Evolutionary conservation across 2,329 filamentous ascomycete species (phyloP).

Genomic region (Fusarium sp.): DNA sequence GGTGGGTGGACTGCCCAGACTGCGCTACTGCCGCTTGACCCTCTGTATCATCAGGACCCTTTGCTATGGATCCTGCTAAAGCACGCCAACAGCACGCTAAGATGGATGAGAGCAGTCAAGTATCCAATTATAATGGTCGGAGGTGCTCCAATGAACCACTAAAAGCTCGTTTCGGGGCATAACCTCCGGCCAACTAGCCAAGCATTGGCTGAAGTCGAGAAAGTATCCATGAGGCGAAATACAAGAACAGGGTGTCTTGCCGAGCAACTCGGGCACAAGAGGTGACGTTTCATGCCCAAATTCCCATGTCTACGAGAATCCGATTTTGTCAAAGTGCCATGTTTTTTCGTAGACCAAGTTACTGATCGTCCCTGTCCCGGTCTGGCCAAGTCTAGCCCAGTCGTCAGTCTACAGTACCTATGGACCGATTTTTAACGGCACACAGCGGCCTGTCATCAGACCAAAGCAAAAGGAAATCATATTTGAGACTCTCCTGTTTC

Average conservation of each 20-base stretch:
- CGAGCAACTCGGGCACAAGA: conserved; percentile 21
- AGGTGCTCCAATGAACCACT: conserved; percentile 1
- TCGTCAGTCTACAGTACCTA: neutral
- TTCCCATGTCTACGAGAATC: conserved; percentile 38
- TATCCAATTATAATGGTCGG: conserved; percentile 11
- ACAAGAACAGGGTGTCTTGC: conserved; percentile 23
- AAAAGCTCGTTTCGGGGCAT: conserved; percentile 27
- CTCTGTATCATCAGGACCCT: conserved; percentile 6
- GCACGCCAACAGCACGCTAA: conserved; percentile 18
- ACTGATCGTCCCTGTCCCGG: neutral
- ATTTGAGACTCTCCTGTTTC: conserved; percentile 19
- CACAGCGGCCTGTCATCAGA: conserved; percentile 28
- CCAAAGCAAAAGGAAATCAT: conserved; percentile 24
- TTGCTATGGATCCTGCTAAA: conserved; percentile 27
- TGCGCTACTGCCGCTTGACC: conserved; percentile 35
- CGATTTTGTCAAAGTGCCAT: conserved; percentile 44
- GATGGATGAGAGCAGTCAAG: neutral
- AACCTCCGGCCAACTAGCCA: conserved; percentile 20
- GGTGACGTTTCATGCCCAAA: conserved; percentile 31
- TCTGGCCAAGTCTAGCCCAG: neutral
- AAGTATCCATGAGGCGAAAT: conserved; percentile 8
- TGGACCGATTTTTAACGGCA: conserved; percentile 11
- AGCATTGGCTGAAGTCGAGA: conserved; percentile 1
- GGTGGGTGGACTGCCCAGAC: conserved; percentile 14
- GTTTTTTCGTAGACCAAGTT: conserved; percentile 23